phyloP scores from a whole-genome alignment of 441 rosid species.

The Metrosideros polymorpha region DNA sequence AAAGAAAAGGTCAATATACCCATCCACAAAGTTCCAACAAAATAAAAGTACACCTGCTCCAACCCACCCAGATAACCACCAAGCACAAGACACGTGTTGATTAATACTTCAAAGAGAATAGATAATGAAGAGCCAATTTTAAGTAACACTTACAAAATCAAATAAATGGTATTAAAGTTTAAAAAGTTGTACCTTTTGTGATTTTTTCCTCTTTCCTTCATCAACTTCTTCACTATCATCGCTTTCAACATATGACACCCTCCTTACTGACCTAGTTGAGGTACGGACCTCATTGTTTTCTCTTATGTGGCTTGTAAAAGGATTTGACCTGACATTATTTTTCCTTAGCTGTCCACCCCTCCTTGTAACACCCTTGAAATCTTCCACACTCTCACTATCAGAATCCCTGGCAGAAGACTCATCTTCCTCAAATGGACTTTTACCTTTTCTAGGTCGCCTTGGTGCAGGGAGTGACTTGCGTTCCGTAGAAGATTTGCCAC shows the following conservation, averaged over 20 bases:
- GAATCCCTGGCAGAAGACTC: conserved; percentile 68
- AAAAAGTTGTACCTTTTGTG: conserved; percentile 53
- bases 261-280: conserved; percentile 84
- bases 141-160: not conserved
- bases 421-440: conserved; percentile 61
- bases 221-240: conserved; percentile 96
- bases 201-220: conserved; percentile 64
- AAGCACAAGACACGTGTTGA: not conserved
- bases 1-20: not conserved
- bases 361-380: conserved; percentile 50
- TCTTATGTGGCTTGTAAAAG: conserved; percentile 23
- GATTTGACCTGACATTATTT: conserved; percentile 44
- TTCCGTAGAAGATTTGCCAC: conserved; percentile 38
- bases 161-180: not conserved
- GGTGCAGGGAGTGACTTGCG: conserved; percentile 33
- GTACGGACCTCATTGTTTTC: conserved; percentile 79
- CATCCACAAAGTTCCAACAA: not conserved
- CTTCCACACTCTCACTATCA: conserved; percentile 55
- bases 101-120: not conserved
- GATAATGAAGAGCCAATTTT: not conserved
- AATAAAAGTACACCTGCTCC: not conserved
- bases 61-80: not conserved
- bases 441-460: conserved; percentile 53
- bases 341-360: conserved; percentile 62
- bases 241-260: conserved; percentile 98